Evolutionary conservation across 148 eudicot genomes (phyloP), one percentile per base, ranked within the genome.

Genomic region (Oxyria digyna): DNA sequence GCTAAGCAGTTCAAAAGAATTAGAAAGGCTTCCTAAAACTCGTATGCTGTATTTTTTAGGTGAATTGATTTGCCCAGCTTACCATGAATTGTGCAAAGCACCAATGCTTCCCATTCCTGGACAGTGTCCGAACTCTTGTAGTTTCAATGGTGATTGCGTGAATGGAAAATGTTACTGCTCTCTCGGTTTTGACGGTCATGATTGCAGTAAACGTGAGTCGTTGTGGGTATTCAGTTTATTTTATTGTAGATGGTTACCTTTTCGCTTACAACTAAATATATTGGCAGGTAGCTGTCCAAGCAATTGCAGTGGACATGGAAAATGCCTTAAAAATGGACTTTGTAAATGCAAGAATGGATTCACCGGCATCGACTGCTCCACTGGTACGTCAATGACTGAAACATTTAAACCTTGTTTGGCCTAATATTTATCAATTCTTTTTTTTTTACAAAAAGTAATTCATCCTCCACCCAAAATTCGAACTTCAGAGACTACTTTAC

Each of bases 281-380:
- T 73, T 48, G 81, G 72, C 90, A 94, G 98, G 86, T 37, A 76
- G 79, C 57, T 94, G 98, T 68, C 97, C 96, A 43, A 80, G 80
- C 70, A 85, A 84, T 55, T 94, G 98, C 72, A 83, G 78, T 69
- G 83, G 88, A 32, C 85, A 80, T 75, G 98, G 98, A 43, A 76
- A 78, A 76, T 94, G 98, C 81, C 96, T 85, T 74, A 70, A 46
- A 45, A 78, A 80, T 67, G 98, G 97, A 42, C 74, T 80, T 57
- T 94, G 98, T 69, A 79, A 82, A 69, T 94, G 98, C 78, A 68
- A 82, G 65, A 78, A 81, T 66, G 97, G 99, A 20, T 88, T 75
- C 81, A 85, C 97, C 27, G 99, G 97, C 72, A 70, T 84, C 63
- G 99, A 94, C 74, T 94, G 99, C 78, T 94, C 99, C 37, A 94